Conservation (phyloP, 805 yeast species). For the Wickerhamia fluorescens region DNA sequence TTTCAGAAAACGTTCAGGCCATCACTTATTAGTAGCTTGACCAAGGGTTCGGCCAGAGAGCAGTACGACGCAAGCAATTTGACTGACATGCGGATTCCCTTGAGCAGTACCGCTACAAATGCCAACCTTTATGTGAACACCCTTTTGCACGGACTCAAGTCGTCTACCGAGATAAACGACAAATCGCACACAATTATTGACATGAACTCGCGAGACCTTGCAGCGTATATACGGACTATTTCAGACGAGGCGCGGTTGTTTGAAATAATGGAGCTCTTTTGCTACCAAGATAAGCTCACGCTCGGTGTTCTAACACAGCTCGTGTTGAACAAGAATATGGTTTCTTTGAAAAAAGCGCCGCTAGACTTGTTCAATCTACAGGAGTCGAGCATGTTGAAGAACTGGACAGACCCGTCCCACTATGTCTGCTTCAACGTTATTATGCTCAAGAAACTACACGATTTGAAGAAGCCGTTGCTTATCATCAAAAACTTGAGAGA, state of each 20-base stretch:
- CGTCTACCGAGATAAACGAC: constrained; percentile 6
- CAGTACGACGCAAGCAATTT: constrained; percentile 13
- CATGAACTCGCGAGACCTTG: no score
- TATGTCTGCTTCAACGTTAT: constrained; percentile 23
- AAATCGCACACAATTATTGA: no score
- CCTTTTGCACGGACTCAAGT: constrained; percentile 21
- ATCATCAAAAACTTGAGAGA: constrained; percentile 23
- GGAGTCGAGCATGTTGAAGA: constrained; percentile 3
- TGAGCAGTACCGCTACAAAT: not conserved
- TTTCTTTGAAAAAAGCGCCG: constrained; percentile 11
- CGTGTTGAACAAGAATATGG: constrained; percentile 18
- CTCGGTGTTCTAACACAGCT: constrained; percentile 20
- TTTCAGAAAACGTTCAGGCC: no score
- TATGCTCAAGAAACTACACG: constrained; percentile 30
- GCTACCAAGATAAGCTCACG: constrained; percentile 19
- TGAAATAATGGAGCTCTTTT: constrained; percentile 15
- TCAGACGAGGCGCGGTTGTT: no score
- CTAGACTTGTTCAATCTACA: constrained; percentile 8
- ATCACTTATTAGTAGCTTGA: constrained; percentile 23
- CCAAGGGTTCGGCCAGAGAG: constrained; percentile 27
- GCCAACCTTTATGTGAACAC: constrained; percentile 8
- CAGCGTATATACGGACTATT: no score
- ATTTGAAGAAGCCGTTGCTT: constrained; percentile 23
- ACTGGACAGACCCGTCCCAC: constrained; percentile 15
- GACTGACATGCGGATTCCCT: constrained; percentile 4